Percentiles rank a stretch among this genome's conserved stretches.
phyloP scores from a whole-genome alignment of 2,329 filamentous ascomycete genomes.

The Penicillium sp. region DNA sequence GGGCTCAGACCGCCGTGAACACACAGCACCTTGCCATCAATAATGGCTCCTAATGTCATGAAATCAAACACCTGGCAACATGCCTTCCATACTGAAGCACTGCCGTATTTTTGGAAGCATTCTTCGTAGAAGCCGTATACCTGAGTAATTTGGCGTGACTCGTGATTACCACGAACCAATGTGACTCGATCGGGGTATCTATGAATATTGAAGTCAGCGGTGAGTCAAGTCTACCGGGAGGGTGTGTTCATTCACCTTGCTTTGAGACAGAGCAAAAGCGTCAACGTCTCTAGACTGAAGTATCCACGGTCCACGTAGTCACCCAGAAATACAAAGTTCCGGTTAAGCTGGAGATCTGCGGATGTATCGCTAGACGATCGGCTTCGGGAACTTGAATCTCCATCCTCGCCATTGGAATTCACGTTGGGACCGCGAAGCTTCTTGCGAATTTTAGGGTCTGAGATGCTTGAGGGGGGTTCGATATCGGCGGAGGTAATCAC shows the following conservation, averaged over 20 bases:
- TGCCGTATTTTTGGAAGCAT: slow-evolving; percentile 92
- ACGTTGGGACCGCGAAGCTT: slow-evolving; percentile 63
- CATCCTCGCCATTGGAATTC: slow-evolving; percentile 33
- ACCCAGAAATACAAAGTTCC: slow-evolving; percentile 70
- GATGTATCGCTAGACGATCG: slow-evolving; percentile 33
- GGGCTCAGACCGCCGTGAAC: slow-evolving; percentile 59
- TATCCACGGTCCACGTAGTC: slow-evolving; percentile 74
- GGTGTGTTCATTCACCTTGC: slow-evolving; percentile 54
- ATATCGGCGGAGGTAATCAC: slow-evolving; percentile 88
- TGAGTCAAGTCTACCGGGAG: neutral
- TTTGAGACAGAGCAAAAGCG: slow-evolving; percentile 69
- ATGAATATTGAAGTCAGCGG: neutral
- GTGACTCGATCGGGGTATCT: slow-evolving; percentile 95
- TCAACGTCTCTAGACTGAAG: slow-evolving; percentile 71
- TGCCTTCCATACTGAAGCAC: slow-evolving; percentile 93
- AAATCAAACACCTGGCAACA: slow-evolving; percentile 99
- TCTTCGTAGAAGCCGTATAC: slow-evolving; percentile 99
- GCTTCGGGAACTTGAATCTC: slow-evolving; percentile 28
- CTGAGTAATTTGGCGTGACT: slow-evolving; percentile 93
- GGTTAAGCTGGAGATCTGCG: slow-evolving; percentile 49
- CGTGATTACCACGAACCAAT: slow-evolving; percentile 90
- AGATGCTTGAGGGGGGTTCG: slow-evolving; percentile 85
- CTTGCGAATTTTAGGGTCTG: slow-evolving; percentile 79
- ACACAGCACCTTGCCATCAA: slow-evolving; percentile 71
- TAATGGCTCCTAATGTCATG: slow-evolving; percentile 81